Conservation (phyloP, 2,329 filamentous ascomycete genomes). For the Penicillium capsulatum region DNA sequence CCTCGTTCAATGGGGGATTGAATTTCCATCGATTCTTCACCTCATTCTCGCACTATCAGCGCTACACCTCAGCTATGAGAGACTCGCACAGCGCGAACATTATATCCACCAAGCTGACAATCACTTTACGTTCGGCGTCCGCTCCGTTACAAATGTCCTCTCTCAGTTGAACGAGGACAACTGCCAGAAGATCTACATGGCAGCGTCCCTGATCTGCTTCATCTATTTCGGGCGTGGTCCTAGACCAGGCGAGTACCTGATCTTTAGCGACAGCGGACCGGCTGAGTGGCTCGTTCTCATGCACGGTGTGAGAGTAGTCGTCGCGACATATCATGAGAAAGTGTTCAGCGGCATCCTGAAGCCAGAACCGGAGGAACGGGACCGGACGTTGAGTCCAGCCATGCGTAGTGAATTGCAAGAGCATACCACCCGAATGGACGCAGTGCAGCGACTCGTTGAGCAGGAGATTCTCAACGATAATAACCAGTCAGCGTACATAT, state of each 20-base stretch:
- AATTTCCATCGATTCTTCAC: constrained; percentile 32
- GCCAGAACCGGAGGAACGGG: constrained; percentile 1
- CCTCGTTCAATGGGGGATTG: constrained; percentile 29
- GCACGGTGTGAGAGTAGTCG: constrained; percentile 28
- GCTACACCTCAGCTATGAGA: constrained; percentile 24
- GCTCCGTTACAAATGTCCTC: constrained; percentile 29
- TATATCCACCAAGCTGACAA: constrained; percentile 29
- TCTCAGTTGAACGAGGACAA: constrained; percentile 23
- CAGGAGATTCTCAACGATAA: background rate
- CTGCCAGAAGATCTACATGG: constrained; percentile 33
- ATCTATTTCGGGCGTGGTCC: constrained; percentile 34
- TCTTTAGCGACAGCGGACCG: constrained; percentile 28
- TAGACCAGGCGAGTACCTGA: constrained; percentile 28
- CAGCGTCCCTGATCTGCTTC: constrained; percentile 30
- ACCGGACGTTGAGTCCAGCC: constrained; percentile 1
- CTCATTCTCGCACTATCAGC: constrained; percentile 32
- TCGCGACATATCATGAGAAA: constrained; percentile 13
- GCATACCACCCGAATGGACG: constrained; percentile 14
- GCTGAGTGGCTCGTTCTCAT: constrained; percentile 34
- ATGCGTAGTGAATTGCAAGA: constrained; percentile 17
- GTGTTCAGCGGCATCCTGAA: constrained; percentile 28
- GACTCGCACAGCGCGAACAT: constrained; percentile 14
- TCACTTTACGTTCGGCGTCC: constrained; percentile 35
- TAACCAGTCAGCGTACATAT: constrained; percentile 5
- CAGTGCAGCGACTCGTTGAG: constrained; percentile 13